Evolutionary conservation across 192 early-diverging fungal genomes (phyloP).

Genomic region (Diversispora eburnea): DNA sequence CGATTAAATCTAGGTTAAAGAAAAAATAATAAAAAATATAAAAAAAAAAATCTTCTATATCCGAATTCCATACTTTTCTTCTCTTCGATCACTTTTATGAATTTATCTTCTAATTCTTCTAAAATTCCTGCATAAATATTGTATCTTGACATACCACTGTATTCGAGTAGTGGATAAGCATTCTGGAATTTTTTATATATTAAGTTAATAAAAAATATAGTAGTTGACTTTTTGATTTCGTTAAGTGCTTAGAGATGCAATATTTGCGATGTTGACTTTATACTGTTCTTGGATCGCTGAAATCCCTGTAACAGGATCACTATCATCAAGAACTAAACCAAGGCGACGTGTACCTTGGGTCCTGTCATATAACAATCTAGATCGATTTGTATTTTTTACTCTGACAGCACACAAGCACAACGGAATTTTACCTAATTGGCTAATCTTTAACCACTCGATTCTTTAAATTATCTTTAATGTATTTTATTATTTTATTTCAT

Average conservation of each 20-base stretch:
- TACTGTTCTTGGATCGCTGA: not conserved
- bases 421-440: no score
- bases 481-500: no score
- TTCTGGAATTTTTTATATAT: constrained; percentile 2
- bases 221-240: no score
- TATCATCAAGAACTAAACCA: not conserved
- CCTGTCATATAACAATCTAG: not conserved
- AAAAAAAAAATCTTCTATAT: not conserved
- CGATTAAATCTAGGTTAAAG: not conserved
- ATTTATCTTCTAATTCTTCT: not conserved
- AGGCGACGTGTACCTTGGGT: not conserved
- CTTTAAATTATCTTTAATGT: no score
- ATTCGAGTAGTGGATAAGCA: constrained; percentile 21
- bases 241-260: not conserved
- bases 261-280: not conserved
- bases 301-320: not conserved
- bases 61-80: not conserved
- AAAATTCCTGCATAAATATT: constrained; percentile 14
- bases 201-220: not conserved
- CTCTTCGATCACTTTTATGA: constrained; percentile 1
- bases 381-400: not conserved
- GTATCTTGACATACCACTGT: constrained; percentile 10
- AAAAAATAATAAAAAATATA: not conserved
- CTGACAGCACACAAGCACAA: no score
- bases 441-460: no score